These are phyloP conservation scores for Trichophaea hybrida DNA, from an alignment of 2,329 filamentous ascomycete genomes.

Conservation along the genomic window DNA sequence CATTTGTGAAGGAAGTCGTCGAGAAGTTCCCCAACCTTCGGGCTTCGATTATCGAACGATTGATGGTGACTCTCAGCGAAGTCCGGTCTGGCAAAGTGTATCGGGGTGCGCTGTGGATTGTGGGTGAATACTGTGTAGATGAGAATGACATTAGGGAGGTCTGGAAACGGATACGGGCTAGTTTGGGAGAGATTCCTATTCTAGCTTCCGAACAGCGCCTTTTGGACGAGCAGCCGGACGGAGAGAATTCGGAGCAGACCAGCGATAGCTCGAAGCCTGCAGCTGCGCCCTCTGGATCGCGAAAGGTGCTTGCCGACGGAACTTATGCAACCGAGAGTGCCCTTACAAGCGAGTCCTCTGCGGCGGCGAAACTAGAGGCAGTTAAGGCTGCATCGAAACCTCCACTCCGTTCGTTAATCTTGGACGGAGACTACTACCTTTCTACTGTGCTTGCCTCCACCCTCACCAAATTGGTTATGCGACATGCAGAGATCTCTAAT, in stretches of 20 bases:
- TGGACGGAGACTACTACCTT: constrained; percentile 94
- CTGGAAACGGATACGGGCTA: constrained; percentile 90
- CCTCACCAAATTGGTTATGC: constrained; percentile 94
- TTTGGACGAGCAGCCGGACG: constrained; percentile 65
- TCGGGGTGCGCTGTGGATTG: constrained; percentile 89
- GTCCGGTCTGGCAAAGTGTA: constrained; percentile 96
- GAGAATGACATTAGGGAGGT: constrained; percentile 88
- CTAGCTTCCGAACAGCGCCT: constrained; percentile 86
- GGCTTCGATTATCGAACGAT: constrained; percentile 68
- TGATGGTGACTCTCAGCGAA: constrained; percentile 81
- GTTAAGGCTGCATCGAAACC: constrained; percentile 96
- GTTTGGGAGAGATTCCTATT: constrained; percentile 91
- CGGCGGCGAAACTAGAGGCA: constrained; percentile 80
- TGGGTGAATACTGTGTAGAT: constrained; percentile 91
- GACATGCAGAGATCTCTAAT: constrained; percentile 80
- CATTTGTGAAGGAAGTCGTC: constrained; percentile 96
- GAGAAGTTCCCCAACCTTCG: constrained; percentile 92
- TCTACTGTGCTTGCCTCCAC: constrained; percentile 91
- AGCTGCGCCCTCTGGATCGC: constrained; percentile 64
- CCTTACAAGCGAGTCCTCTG: constrained; percentile 79
- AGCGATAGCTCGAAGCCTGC: constrained; percentile 62
- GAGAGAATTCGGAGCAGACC: constrained; percentile 43
- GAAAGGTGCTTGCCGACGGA: constrained; percentile 86
- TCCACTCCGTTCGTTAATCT: constrained; percentile 80
- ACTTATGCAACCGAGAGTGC: constrained; percentile 97